These are phyloP conservation scores for Colletotrichum cuscutae DNA, from an alignment of 2,329 filamentous ascomycete species.

Conservation along the genomic window DNA sequence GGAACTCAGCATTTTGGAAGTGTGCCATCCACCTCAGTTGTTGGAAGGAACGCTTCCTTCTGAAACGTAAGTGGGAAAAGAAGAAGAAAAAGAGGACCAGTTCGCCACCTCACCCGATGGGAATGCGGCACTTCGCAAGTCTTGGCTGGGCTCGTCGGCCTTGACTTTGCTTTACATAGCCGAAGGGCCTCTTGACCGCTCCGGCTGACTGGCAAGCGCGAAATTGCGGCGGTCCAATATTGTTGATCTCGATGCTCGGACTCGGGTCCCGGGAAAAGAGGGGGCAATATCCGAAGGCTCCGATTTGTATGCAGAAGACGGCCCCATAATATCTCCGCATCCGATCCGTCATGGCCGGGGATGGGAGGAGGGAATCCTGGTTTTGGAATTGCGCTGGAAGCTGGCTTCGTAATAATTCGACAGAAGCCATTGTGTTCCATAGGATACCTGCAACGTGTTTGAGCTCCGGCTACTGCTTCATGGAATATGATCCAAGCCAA, in stretches of 20 bases:
- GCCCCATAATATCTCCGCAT: neutral
- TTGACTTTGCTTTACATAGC: neutral
- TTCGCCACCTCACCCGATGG: neutral
- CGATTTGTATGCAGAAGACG: neutral
- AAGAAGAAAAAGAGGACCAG: neutral
- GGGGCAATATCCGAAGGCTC: neutral
- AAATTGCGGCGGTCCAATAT: neutral
- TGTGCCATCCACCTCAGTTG: conserved; percentile 6
- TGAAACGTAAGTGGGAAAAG: neutral
- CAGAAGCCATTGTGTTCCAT: too few species aligned
- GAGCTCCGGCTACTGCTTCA: neutral
- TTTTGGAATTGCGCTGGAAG: neutral
- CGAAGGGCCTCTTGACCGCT: neutral
- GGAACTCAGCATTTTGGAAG: neutral
- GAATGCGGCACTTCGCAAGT: neutral
- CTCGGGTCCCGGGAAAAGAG: neutral
- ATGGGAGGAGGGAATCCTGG: neutral
- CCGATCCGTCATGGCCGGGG: neutral
- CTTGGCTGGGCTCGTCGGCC: neutral
- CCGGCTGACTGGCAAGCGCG: neutral
- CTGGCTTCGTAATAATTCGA: neutral
- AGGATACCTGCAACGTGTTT: neutral
- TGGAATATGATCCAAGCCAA: neutral
- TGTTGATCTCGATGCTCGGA: too few species aligned
- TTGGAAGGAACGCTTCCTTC: neutral